A percentile compares a stretch with the other conserved stretches of the same genome.
Conservation (phyloP, 75 land plant species). For the Gnetum montanum region DNA sequence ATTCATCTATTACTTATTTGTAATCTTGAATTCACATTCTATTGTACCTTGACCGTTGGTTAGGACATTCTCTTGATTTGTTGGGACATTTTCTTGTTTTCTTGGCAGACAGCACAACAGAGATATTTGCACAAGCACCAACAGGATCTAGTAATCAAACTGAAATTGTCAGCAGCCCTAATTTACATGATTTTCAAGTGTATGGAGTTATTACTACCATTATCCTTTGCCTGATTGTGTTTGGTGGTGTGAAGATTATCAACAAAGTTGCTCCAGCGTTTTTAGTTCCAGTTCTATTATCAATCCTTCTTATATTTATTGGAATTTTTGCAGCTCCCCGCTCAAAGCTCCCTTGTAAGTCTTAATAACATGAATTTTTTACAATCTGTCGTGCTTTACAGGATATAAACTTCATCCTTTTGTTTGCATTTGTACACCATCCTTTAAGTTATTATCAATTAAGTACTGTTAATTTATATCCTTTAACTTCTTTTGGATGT, state of each 20-base stretch:
- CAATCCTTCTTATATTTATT: conserved; percentile 70
- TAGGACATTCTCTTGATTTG: too few relatives aligned
- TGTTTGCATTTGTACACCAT: neutral
- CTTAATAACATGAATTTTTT: neutral
- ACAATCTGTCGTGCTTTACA: neutral
- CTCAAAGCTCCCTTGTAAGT: conserved; percentile 48
- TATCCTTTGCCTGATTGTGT: conserved; percentile 76
- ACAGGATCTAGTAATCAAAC: conserved; percentile 24
- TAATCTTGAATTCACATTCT: too few relatives aligned
- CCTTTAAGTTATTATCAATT: neutral
- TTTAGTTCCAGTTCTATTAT: conserved; percentile 78
- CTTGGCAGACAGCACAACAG: conserved; percentile 32
- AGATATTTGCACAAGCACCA: conserved; percentile 34
- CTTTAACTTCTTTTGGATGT: neutral
- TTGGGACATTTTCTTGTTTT: neutral
- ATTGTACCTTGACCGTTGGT: too few relatives aligned
- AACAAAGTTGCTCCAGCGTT: conserved; percentile 93
- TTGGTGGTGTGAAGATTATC: conserved; percentile 95
- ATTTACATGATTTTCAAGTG: conserved; percentile 81
- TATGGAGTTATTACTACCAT: conserved; percentile 90
- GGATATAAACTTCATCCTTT: conserved; percentile 1
- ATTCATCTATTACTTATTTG: too few relatives aligned
- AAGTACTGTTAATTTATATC: neutral
- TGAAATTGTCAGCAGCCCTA: conserved; percentile 52
- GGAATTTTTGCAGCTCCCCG: conserved; percentile 64